These are phyloP conservation scores for Entomophthora muscae DNA, from an alignment of 371 early-diverging fungal genomes.

Conservation along the genomic window DNA sequence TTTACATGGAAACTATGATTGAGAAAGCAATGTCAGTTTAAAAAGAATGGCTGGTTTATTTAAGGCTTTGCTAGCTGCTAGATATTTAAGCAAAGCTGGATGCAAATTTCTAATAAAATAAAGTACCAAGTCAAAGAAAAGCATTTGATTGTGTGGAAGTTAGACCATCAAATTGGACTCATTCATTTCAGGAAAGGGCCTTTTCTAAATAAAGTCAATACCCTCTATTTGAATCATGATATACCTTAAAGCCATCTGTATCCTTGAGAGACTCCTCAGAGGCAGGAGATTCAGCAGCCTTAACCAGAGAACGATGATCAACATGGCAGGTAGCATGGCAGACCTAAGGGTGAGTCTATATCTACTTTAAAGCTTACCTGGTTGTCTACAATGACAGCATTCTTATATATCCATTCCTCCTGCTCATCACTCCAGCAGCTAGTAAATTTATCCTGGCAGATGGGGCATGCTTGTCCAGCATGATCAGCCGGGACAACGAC, in stretches of 20 bases:
- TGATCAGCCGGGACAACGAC: slow-evolving; percentile 30
- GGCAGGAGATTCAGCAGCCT: background rate
- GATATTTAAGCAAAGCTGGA: background rate
- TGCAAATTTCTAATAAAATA: background rate
- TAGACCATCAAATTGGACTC: background rate
- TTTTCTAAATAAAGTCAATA: background rate
- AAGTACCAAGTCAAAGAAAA: too few relatives aligned
- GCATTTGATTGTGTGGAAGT: background rate
- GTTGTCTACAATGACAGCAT: slow-evolving; percentile 44
- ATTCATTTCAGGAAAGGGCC: background rate
- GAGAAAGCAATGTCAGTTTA: too few relatives aligned
- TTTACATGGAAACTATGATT: too few relatives aligned
- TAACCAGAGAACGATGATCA: slow-evolving; percentile 13
- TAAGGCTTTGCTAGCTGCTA: too few relatives aligned
- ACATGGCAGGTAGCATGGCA: slow-evolving; percentile 51
- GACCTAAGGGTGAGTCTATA: slow-evolving; percentile 19
- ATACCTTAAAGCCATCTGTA: background rate
- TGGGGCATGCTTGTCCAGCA: slow-evolving; percentile 40
- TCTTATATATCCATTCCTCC: slow-evolving; percentile 79
- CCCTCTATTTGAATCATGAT: background rate
- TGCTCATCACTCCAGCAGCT: slow-evolving; percentile 72
- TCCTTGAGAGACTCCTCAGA: background rate
- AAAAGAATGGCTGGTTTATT: too few relatives aligned
- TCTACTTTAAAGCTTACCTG: background rate
- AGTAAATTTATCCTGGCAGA: slow-evolving; percentile 76